Conservation (phyloP, 2,329 filamentous ascomycete species). For the Fusarium brachygibbosum region DNA sequence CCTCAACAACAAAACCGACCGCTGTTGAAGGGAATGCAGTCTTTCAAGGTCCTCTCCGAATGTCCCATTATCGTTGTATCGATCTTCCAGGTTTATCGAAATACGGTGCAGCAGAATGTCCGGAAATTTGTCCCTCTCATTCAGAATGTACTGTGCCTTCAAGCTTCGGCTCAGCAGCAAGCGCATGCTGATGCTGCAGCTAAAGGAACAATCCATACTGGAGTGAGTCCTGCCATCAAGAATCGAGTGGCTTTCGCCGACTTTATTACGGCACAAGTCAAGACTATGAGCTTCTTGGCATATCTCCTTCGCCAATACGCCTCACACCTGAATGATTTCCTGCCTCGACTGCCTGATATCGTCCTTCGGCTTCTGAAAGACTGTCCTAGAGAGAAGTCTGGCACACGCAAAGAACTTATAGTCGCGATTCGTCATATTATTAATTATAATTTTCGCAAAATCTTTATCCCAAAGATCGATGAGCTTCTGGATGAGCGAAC, state of each 20-base stretch:
- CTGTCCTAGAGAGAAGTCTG: constrained; percentile 93
- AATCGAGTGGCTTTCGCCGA: constrained; percentile 96
- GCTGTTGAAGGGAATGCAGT: constrained; percentile 94
- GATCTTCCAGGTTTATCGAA: constrained; percentile 93
- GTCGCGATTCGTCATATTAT: constrained; percentile 98
- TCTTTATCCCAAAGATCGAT: constrained; percentile 94
- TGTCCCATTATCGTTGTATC: constrained; percentile 99
- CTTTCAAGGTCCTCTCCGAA: constrained; percentile 97
- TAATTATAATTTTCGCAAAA: constrained; percentile 97
- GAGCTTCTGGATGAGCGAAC: constrained; percentile 94
- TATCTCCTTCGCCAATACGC: constrained; percentile 92
- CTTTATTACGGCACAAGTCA: constrained; percentile 97
- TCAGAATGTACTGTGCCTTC: constrained; percentile 87
- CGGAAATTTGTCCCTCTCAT: constrained; percentile 94
- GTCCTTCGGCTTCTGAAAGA: constrained; percentile 93
- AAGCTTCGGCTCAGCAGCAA: constrained; percentile 93
- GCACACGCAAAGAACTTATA: constrained; percentile 91
- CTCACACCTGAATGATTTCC: constrained; percentile 87
- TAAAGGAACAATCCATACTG: constrained; percentile 86
- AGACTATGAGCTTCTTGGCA: constrained; percentile 98
- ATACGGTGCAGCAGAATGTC: constrained; percentile 84
- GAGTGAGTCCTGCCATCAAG: constrained; percentile 92
- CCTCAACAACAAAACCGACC: constrained; percentile 84
- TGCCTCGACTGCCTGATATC: constrained; percentile 86
- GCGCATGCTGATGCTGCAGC: constrained; percentile 88